Evolutionary conservation across 208 protist species (phyloP).

Genomic region (Angomonas deanei): DNA sequence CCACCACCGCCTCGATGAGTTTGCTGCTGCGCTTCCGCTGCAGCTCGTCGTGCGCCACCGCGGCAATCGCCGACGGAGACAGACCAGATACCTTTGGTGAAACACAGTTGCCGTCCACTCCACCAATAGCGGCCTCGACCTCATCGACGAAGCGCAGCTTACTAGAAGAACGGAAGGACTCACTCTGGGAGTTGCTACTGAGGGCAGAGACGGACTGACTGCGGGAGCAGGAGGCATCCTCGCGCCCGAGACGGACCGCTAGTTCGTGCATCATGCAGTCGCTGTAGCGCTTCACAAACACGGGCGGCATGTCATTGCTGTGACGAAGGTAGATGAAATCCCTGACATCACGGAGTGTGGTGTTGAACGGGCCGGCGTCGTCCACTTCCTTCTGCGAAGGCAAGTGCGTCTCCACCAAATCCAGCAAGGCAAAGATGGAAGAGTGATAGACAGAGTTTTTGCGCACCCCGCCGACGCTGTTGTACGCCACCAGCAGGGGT

Average conservation of each 20-base stretch:
- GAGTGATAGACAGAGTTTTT: conserved; percentile 68
- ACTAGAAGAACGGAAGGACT: conserved; percentile 40
- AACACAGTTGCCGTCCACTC: conserved; percentile 37
- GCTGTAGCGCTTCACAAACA: conserved; percentile 33
- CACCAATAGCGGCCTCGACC: conserved; percentile 52
- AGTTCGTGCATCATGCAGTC: conserved; percentile 42
- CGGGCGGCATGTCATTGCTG: conserved; percentile 25
- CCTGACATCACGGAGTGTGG: conserved; percentile 48
- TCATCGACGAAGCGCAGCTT: conserved; percentile 73
- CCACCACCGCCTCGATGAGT: conserved; percentile 11
- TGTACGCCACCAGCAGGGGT: conserved; percentile 45
- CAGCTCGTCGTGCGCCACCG: conserved; percentile 6
- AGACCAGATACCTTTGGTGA: conserved; percentile 26
- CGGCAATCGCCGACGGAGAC: conserved; percentile 34
- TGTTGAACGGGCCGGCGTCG: conserved; percentile 11
- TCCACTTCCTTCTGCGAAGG: conserved; percentile 9
- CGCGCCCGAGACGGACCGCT: conserved; percentile 33
- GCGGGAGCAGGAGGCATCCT: conserved; percentile 24
- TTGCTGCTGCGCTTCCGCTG: conserved; percentile 17
- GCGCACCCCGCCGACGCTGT: conserved; percentile 36
- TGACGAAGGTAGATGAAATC: conserved; percentile 60
- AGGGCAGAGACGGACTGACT: conserved; percentile 54
- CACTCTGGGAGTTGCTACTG: conserved; percentile 44
- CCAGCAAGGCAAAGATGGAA: conserved; percentile 35
- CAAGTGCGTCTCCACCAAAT: conserved; percentile 25